These are phyloP conservation scores for Vitis hybrid DNA, from an alignment of 177 flowering plant species.

Conservation along the genomic window DNA sequence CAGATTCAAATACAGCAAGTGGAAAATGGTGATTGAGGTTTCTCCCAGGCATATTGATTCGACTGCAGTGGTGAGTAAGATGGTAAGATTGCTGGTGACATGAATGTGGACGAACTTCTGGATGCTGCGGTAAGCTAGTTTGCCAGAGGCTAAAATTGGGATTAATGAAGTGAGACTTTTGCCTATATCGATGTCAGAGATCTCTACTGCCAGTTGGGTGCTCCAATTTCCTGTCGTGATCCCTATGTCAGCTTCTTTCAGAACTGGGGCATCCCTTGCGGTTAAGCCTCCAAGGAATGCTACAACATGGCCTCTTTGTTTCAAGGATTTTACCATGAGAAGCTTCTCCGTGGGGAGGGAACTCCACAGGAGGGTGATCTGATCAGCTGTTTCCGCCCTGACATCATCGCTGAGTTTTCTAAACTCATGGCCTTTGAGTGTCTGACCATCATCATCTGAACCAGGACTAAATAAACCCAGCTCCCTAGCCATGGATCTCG, in stretches of 20 bases:
- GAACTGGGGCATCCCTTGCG: slow-evolving; percentile 1
- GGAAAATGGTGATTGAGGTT: slow-evolving; percentile 9
- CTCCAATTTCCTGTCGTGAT: background rate
- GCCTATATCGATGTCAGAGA: slow-evolving; percentile 4
- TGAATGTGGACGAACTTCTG: slow-evolving; percentile 21
- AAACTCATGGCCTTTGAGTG: background rate
- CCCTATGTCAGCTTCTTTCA: slow-evolving; percentile 21
- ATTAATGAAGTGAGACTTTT: background rate
- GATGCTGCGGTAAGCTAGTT: slow-evolving; percentile 13
- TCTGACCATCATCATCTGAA: background rate
- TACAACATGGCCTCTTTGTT: slow-evolving; percentile 10
- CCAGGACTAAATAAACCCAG: background rate
- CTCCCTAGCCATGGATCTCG: slow-evolving; percentile 3
- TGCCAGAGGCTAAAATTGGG: background rate
- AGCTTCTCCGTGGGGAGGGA: slow-evolving; percentile 11
- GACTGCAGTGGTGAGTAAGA: slow-evolving; percentile 3
- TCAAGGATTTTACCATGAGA: slow-evolving; percentile 12
- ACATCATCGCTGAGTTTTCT: background rate
- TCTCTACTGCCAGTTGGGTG: slow-evolving; percentile 12
- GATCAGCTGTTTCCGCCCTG: background rate
- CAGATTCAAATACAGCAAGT: slow-evolving; percentile 17
- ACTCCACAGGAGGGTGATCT: slow-evolving; percentile 4
- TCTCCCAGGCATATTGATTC: background rate
- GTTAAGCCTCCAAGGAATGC: slow-evolving; percentile 12
- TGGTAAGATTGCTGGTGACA: slow-evolving; percentile 16